These are phyloP conservation scores for Mrakia frigida DNA, from an alignment of 768 basidiomycete species.

Conservation along the genomic window DNA sequence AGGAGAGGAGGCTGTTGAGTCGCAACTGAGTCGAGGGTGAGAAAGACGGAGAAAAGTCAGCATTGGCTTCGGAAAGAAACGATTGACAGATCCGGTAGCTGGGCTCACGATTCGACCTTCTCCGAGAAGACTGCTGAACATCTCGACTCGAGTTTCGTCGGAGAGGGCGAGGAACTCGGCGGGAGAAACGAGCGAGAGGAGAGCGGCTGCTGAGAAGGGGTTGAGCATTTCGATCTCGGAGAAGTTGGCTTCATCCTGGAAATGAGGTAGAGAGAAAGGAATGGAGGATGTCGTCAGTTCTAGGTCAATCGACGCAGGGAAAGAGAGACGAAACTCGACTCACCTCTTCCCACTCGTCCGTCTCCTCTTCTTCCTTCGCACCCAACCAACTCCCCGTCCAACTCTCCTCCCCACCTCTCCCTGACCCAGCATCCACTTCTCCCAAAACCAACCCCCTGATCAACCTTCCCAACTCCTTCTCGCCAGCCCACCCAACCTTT, in stretches of 20 bases:
- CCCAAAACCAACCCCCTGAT: neutral
- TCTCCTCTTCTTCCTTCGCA: conserved; percentile 4
- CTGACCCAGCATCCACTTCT: neutral
- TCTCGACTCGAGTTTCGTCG: neutral
- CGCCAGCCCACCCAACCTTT: conserved; percentile 3
- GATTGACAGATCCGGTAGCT: too few species aligned
- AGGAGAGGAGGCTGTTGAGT: conserved; percentile 1
- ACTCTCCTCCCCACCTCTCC: neutral
- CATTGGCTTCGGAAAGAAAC: neutral
- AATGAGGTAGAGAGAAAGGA: neutral
- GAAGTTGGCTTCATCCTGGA: neutral
- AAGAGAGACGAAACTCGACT: neutral
- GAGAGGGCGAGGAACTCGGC: neutral
- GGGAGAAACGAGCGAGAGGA: neutral
- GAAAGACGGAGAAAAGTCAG: neutral
- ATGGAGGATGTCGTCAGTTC: neutral
- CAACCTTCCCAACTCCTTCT: conserved; percentile 5
- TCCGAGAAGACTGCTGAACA: neutral
- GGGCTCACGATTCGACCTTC: neutral
- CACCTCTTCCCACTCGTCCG: conserved; percentile 10
- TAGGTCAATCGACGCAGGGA: neutral
- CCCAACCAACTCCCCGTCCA: conserved; percentile 12
- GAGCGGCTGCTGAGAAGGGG: neutral
- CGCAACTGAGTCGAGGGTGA: neutral
- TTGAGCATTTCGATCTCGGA: neutral